Conservation (phyloP, 2,329 filamentous ascomycete species). For the Calonectria henricotiae region DNA sequence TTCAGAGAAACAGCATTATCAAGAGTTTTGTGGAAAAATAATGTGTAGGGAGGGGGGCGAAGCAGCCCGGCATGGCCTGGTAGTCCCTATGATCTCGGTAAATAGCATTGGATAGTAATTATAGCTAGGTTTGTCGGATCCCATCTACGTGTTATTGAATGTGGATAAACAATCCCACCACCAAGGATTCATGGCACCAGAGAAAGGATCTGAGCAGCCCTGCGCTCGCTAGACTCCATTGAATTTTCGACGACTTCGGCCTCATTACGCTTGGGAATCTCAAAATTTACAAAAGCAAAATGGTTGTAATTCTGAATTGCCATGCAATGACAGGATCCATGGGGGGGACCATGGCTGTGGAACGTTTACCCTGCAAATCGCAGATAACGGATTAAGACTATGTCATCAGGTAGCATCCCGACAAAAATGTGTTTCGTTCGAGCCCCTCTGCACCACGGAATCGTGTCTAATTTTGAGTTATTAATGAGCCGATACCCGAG, state of each 20-base stretch:
- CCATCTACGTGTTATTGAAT: not conserved
- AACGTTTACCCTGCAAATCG: constrained; percentile 7
- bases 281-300: not conserved
- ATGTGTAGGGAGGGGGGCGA: not conserved
- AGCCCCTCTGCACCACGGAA: constrained; percentile 1
- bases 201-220: constrained; percentile 2
- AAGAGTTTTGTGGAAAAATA: not conserved
- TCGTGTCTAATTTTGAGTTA: constrained; percentile 11
- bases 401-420: not conserved
- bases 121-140: not conserved
- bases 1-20: not conserved
- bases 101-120: not conserved
- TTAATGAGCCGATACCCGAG: constrained; percentile 14
- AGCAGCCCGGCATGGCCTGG: not conserved
- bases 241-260: constrained; percentile 2
- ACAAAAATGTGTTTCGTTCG: not conserved
- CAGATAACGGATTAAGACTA: not conserved
- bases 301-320: not conserved
- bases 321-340: not conserved
- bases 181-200: not conserved
- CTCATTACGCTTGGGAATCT: not conserved
- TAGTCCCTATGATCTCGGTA: constrained; percentile 19
- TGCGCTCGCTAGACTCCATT: not conserved
- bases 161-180: not conserved
- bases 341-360: no score